A percentile compares a stretch with the other conserved stretches of the same genome.
Conservation (phyloP, 1,139 yeast genomes). For the Entelexis sorbosivorans region DNA sequence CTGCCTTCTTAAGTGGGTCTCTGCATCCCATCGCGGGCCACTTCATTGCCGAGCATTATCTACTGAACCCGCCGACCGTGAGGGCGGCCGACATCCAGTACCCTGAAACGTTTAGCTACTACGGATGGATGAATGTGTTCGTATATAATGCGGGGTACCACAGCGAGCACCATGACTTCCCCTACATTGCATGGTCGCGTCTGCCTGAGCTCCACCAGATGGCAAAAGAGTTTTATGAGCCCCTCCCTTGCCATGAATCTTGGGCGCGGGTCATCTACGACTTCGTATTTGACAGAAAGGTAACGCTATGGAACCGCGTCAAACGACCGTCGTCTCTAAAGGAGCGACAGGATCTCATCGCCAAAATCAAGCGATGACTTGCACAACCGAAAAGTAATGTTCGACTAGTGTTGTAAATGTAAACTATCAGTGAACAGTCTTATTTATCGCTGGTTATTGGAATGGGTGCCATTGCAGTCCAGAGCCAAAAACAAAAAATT, state of each 20-base stretch:
- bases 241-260: constrained; percentile 63
- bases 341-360: constrained; percentile 8
- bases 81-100: constrained; percentile 27
- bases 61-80: constrained; percentile 46
- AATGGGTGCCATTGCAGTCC: neutral
- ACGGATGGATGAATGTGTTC: constrained; percentile 62
- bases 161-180: constrained; percentile 92
- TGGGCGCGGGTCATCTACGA: constrained; percentile 72
- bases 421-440: no score
- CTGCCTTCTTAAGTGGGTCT: constrained; percentile 82
- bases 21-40: constrained; percentile 93
- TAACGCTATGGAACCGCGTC: constrained; percentile 70
- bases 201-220: constrained; percentile 53
- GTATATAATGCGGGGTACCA: constrained; percentile 94
- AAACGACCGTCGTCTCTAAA: constrained; percentile 38
- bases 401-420: no score
- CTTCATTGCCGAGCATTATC: constrained; percentile 87
- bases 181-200: constrained; percentile 82
- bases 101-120: constrained; percentile 84
- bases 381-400: neutral
- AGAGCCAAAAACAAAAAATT: neutral
- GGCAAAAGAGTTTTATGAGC: constrained; percentile 73
- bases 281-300: constrained; percentile 57
- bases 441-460: neutral
- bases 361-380: neutral